Evolutionary conservation across 352 stramenopile species (phyloP).

Genomic region (Pythium oligandrum): DNA sequence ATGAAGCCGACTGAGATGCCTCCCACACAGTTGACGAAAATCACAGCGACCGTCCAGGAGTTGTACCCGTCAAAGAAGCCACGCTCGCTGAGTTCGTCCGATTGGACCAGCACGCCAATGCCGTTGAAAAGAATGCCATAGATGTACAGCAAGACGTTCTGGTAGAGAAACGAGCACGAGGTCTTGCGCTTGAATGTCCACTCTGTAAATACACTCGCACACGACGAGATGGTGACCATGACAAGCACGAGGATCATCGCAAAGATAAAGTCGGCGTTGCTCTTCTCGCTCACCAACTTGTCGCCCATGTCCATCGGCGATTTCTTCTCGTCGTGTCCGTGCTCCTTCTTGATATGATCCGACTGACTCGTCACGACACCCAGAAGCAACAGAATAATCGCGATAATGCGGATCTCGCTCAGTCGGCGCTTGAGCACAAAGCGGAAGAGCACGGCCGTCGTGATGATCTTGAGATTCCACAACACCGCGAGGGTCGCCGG

Average conservation of each 20-base stretch:
- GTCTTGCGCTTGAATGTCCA: conserved; percentile 82
- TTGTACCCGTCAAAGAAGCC: conserved; percentile 84
- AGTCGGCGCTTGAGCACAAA: conserved; percentile 71
- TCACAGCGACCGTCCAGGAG: conserved; percentile 68
- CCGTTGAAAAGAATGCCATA: conserved; percentile 83
- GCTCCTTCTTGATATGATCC: conserved; percentile 43
- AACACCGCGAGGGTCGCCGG: conserved; percentile 81
- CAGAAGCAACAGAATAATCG: conserved; percentile 69
- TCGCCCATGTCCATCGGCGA: no score
- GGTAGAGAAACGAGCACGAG: conserved; percentile 69
- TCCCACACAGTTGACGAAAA: conserved; percentile 67
- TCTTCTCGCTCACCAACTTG: no score
- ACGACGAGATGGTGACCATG: conserved; percentile 73
- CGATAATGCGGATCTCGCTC: conserved; percentile 67
- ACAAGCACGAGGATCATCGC: conserved; percentile 68
- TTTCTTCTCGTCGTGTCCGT: neutral
- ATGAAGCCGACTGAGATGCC: conserved; percentile 78
- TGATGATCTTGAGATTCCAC: conserved; percentile 88
- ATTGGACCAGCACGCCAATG: conserved; percentile 49
- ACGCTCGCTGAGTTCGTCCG: conserved; percentile 28
- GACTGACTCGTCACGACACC: conserved; percentile 80
- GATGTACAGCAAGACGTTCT: conserved; percentile 80
- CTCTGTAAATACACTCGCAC: conserved; percentile 80
- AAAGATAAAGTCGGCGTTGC: conserved; percentile 22
- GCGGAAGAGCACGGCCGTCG: conserved; percentile 79